Conservation (phyloP, 306 rosid species). For the Mimosa bimucronata region DNA sequence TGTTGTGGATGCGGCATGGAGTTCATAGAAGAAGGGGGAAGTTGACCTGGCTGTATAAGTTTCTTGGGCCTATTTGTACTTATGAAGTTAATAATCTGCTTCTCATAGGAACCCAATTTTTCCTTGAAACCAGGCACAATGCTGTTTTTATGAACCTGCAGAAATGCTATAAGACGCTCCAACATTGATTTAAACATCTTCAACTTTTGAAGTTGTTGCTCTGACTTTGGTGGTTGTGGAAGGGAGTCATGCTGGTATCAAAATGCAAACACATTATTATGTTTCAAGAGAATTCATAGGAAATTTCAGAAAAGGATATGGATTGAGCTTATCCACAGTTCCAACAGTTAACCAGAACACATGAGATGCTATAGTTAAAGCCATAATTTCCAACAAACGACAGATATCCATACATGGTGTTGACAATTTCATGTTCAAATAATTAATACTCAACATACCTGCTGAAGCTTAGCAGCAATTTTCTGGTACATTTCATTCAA, state of each 20-base stretch:
- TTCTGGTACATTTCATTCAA: slow-evolving; percentile 74
- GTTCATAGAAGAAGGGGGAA: slow-evolving; percentile 71
- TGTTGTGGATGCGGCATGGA: slow-evolving; percentile 72
- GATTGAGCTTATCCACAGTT: slow-evolving; percentile 28
- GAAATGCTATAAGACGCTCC: slow-evolving; percentile 67
- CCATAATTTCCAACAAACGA: slow-evolving; percentile 16
- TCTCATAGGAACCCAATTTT: slow-evolving; percentile 66
- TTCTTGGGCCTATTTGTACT: slow-evolving; percentile 70
- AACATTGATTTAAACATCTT: slow-evolving; percentile 71
- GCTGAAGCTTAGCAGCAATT: slow-evolving; percentile 67
- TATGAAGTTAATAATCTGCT: slow-evolving; percentile 65
- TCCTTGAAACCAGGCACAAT: slow-evolving; percentile 54
- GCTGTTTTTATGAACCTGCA: slow-evolving; percentile 58
- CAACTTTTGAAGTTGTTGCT: slow-evolving; percentile 68
- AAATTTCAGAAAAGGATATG: slow-evolving; percentile 24
- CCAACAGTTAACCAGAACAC: slow-evolving; percentile 9
- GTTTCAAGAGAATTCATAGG: slow-evolving; percentile 1
- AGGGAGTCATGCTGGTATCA: slow-evolving; percentile 68
- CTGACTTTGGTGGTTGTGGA: slow-evolving; percentile 66
- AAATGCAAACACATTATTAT: slow-evolving; percentile 27
- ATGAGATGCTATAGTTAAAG: slow-evolving; percentile 10
- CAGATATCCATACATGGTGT: slow-evolving; percentile 26
- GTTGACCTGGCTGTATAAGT: slow-evolving; percentile 71
- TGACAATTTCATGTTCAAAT: not conserved
- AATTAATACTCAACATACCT: slow-evolving; percentile 52